Percentiles rank a stretch among this genome's conserved stretches.
phyloP scores from a whole-genome alignment of 495 filamentous ascomycete species.

The Darksidea phi region DNA sequence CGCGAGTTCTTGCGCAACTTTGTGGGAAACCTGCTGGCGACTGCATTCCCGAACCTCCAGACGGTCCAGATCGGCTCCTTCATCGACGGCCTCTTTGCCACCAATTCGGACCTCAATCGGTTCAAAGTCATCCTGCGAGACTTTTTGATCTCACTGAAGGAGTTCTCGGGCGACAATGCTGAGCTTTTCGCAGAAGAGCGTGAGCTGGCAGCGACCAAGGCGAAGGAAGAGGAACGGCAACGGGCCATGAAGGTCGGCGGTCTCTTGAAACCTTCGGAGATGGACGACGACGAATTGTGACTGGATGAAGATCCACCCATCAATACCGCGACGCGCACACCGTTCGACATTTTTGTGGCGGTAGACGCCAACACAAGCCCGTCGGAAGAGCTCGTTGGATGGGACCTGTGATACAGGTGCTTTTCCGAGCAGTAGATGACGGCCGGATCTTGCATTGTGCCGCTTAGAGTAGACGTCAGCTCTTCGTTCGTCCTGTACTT shows the following conservation, averaged over 20 bases:
- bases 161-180: slow-evolving; percentile 87
- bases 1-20: slow-evolving; percentile 85
- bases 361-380: slow-evolving; percentile 2
- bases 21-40: slow-evolving; percentile 79
- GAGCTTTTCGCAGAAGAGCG: slow-evolving; percentile 95
- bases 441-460: not conserved
- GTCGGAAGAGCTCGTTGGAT: slow-evolving; percentile 31
- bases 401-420: slow-evolving; percentile 16
- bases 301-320: slow-evolving; percentile 35
- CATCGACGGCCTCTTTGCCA: slow-evolving; percentile 78
- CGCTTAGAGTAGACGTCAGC: not conserved
- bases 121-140: slow-evolving; percentile 95
- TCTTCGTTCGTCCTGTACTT: not conserved
- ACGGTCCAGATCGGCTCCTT: slow-evolving; percentile 85
- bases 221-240: slow-evolving; percentile 35
- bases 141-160: slow-evolving; percentile 94
- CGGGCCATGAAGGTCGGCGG: slow-evolving; percentile 39
- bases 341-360: slow-evolving; percentile 20
- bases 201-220: slow-evolving; percentile 65
- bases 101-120: slow-evolving; percentile 75
- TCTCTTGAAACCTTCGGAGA: slow-evolving; percentile 37
- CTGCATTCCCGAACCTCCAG: slow-evolving; percentile 90
- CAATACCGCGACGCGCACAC: slow-evolving; percentile 32
- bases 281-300: slow-evolving; percentile 40
- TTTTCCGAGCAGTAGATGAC: not conserved